Evolutionary conservation across 768 basidiomycete genomes (phyloP).

Genomic region (Leccinum barrowsii): DNA sequence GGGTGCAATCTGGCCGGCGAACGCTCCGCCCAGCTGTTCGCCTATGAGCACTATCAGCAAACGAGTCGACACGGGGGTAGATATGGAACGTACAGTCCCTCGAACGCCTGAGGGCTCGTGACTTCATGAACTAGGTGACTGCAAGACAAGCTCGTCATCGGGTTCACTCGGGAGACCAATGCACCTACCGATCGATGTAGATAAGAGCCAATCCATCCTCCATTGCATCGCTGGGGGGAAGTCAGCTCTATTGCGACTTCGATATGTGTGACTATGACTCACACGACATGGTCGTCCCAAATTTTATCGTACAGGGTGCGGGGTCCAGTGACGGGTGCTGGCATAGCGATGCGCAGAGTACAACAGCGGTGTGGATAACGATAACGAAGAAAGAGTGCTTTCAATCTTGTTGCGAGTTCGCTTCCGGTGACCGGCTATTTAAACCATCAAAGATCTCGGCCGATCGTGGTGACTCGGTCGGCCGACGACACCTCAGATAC

Average conservation of each 20-base stretch:
- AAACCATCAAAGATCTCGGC: constrained; percentile 7
- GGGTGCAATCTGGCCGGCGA: constrained; percentile 82
- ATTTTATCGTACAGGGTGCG: constrained; percentile 97
- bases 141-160: neutral
- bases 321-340: constrained; percentile 53
- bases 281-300: constrained; percentile 97
- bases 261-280: constrained; percentile 27
- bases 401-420: neutral
- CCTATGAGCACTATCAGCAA: constrained; percentile 33
- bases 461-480: constrained; percentile 15
- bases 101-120: constrained; percentile 91
- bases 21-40: constrained; percentile 74
- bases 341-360: constrained; percentile 38
- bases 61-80: neutral
- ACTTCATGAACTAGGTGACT: constrained; percentile 82
- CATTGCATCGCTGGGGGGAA: constrained; percentile 53
- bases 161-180: neutral
- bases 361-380: constrained; percentile 1
- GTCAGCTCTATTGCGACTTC: constrained; percentile 5
- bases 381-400: neutral
- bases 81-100: constrained; percentile 60
- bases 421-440: neutral
- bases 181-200: constrained; percentile 72
- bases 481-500: constrained; percentile 5
- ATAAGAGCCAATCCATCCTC: constrained; percentile 77